phyloP scores from a whole-genome alignment of 2,329 filamentous ascomycete genomes.

The Alternaria gaisen region DNA sequence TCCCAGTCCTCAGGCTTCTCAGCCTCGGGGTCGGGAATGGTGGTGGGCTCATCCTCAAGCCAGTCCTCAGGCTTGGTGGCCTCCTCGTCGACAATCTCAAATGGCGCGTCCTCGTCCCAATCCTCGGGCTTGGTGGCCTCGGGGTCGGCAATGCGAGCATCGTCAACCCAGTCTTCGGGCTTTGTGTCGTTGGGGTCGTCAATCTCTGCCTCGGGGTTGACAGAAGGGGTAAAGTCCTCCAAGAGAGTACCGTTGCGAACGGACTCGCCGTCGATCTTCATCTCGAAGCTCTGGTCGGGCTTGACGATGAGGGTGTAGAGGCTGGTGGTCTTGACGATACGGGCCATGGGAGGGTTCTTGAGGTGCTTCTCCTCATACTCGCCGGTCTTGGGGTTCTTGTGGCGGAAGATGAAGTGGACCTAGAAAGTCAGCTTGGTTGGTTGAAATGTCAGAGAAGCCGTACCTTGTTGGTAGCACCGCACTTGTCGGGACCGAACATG shows the following conservation, averaged over 20 bases:
- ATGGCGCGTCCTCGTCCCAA: constrained; percentile 98
- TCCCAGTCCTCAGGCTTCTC: constrained; percentile 99
- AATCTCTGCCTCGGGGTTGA: constrained; percentile 95
- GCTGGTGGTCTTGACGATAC: constrained; percentile 89
- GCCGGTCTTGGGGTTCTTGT: constrained; percentile 99
- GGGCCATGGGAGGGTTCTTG: constrained; percentile 80
- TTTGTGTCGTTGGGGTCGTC: constrained; percentile 93
- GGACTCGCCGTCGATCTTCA: constrained; percentile 89
- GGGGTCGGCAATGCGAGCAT: constrained; percentile 88
- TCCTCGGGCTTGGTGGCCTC: constrained; percentile 96
- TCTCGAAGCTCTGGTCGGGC: constrained; percentile 93
- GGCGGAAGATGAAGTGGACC: constrained; percentile 96
- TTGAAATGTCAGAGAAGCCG: constrained; percentile 14
- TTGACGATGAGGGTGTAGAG: constrained; percentile 97
- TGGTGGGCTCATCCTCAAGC: constrained; percentile 87
- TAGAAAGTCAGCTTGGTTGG: constrained; percentile 41
- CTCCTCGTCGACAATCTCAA: constrained; percentile 92
- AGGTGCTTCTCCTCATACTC: constrained; percentile 99
- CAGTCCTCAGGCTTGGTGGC: constrained; percentile 93
- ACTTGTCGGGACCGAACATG: constrained; percentile 99
- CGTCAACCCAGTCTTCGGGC: constrained; percentile 95
- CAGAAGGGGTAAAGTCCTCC: constrained; percentile 90
- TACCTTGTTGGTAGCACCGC: constrained; percentile 98
- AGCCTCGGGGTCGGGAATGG: constrained; percentile 89
- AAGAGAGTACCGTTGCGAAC: constrained; percentile 90